These are phyloP conservation scores for Russula brevipes DNA, from an alignment of 768 basidiomycete genomes.

Conservation along the genomic window DNA sequence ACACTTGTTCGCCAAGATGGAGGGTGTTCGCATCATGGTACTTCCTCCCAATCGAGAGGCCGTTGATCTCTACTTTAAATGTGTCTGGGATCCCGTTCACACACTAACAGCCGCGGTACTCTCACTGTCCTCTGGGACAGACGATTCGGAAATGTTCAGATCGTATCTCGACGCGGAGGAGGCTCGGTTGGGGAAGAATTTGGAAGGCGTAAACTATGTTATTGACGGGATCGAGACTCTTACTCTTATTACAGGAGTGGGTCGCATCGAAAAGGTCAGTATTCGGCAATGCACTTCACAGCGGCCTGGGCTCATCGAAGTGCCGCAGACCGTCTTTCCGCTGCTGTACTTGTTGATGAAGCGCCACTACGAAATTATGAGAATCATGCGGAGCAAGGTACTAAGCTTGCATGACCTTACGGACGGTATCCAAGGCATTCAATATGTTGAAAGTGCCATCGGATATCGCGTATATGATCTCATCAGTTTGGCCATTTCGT, in stretches of 20 bases:
- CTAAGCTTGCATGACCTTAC: background rate
- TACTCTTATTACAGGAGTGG: slow-evolving; percentile 27
- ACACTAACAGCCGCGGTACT: slow-evolving; percentile 14
- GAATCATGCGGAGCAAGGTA: slow-evolving; percentile 3
- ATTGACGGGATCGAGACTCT: slow-evolving; percentile 32
- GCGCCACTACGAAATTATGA: slow-evolving; percentile 25
- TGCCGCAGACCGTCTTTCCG: slow-evolving; percentile 13
- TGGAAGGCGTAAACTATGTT: slow-evolving; percentile 28
- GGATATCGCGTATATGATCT: background rate
- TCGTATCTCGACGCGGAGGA: slow-evolving; percentile 29
- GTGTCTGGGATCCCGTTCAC: slow-evolving; percentile 5
- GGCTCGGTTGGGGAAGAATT: slow-evolving; percentile 25
- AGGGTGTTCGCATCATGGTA: slow-evolving; percentile 6
- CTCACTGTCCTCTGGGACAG: background rate
- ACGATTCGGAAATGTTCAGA: slow-evolving; percentile 19
- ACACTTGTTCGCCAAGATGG: slow-evolving; percentile 20
- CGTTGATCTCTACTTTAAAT: background rate
- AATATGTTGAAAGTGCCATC: background rate
- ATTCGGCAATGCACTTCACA: background rate
- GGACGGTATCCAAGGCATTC: background rate
- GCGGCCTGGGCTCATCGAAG: background rate
- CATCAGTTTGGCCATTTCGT: background rate
- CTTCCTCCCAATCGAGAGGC: slow-evolving; percentile 18
- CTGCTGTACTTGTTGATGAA: slow-evolving; percentile 21
- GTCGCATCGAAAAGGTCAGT: slow-evolving; percentile 31